Evolutionary conservation across 1,139 yeast species (phyloP), one percentile per base, ranked within the genome.

Genomic region (Kurtzmaniella natalensis): DNA sequence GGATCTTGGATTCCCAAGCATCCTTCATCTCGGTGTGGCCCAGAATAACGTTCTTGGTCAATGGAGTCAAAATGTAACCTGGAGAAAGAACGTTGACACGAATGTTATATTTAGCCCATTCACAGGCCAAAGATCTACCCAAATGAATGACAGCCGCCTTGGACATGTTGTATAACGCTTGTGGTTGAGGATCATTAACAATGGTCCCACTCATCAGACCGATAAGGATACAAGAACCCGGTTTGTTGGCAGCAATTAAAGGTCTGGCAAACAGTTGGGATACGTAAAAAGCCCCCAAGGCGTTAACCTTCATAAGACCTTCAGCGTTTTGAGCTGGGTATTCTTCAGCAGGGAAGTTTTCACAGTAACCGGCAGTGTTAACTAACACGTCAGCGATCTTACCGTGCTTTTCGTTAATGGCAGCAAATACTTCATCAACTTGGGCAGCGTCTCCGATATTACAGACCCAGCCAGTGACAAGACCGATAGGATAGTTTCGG

Each of bases 291-390:
- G 92, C 77, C 11, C 94, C 94, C 57, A 81, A 64, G 18, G 83
- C 72, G 57, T 84, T 83, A 39, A 83, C 94, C 51, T 79, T 75
- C 60, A 81, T 69, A 40, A 84, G 62, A 22, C 73, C 71, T 49
- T 81, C 86, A 35, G 88, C 85, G 49, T 79, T 80, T 35, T 59
- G 53, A 25, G 86, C 75, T 14, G 92, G 89, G 59, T 83, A 84
- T 34, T 81, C 85, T 48, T 80, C 76, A 19, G 94, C 94, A 3
- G 86, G 75, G 59, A 70, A 76, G 62, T 81, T 82, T 55, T 82
- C 88, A 54, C 87, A 80, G 64, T 80, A 84, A n/a, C 94, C 94
- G 9, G 94, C 94, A 33, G 87, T 71, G 62, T 84, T 83, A 41
- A 84, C 71, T 48, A 84, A 70, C 41, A 82, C 63, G 48, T 79